Evolutionary conservation across 2,329 filamentous ascomycete species (phyloP), one percentile per base, ranked within the genome.

Genomic region (Cylindrodendrum hubeiense): DNA sequence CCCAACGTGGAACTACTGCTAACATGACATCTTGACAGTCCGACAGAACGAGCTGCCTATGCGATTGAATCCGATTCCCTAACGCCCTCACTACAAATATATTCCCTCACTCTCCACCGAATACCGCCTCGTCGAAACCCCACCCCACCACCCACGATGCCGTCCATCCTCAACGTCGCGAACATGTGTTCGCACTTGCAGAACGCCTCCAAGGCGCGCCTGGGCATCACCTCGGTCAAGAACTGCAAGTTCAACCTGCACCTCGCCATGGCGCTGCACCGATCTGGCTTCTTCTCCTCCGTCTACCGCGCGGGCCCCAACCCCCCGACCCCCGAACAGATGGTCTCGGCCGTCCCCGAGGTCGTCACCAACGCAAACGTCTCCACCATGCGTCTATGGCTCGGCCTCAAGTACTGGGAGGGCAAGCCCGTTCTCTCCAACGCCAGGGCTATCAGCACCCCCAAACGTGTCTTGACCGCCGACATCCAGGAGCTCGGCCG

Each of bases 171-270:
- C 77, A 89, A 91, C 80, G 87, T 97, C 69, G 87, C 89, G 74
- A 85, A 95, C 84, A 89, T 95, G 82, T 97, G 93, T 86, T 94
- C 94, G 71, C 94, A 97, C 83, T 86, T 98, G 62, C 93, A 96
- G 80, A 98, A 98, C 84, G 93, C 93, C 71, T 92, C 92, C 61
- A 90, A 90, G 75, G 93, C 93, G n/a, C 90, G 91, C 1, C 89
- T 98, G 0, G 93, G 91, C 71, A 85, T 97, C 54, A 97, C 95
- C 33, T 97, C 93, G 8, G 87, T 97, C 68, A 90, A 91, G 49
- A 91, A 91, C 82, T 91, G 89, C 53, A 95, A 95, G 71, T 89
- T 94, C 78, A 94, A 96, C 84, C 89, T 97, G 67, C 84, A 84
- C 47, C 84, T 97, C 17, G 86, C 89, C 55, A 87, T 96, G 21